Evolutionary conservation across 2,329 filamentous ascomycete genomes (phyloP).

Genomic region (Neofusicoccum ribis): DNA sequence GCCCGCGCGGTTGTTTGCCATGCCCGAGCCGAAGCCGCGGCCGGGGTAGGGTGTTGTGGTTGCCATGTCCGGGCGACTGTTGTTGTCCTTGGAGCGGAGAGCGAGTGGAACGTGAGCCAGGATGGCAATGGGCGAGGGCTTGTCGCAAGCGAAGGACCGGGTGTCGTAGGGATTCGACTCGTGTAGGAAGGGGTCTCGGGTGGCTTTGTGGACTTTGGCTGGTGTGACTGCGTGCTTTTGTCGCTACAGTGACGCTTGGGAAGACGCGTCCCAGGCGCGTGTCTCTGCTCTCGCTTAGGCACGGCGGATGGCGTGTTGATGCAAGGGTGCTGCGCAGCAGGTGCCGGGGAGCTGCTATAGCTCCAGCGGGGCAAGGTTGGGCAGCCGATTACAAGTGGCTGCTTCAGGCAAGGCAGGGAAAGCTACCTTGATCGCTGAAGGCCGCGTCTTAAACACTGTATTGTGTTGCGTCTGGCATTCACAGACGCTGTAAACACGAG

Average conservation of each 20-base stretch:
- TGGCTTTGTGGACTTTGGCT: background rate
- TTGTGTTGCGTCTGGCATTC: background rate
- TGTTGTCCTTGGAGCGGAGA: slow-evolving; percentile 18
- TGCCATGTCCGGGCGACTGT: slow-evolving; percentile 19
- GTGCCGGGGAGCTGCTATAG: slow-evolving; percentile 18
- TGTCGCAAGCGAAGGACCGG: background rate
- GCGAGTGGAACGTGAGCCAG: slow-evolving; percentile 19
- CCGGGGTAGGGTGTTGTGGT: slow-evolving; percentile 10
- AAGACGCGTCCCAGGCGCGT: slow-evolving; percentile 18
- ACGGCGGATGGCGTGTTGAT: slow-evolving; percentile 7
- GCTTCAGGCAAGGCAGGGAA: too few species aligned
- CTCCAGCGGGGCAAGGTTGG: slow-evolving; percentile 8
- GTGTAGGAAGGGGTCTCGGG: background rate
- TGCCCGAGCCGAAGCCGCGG: slow-evolving; percentile 45
- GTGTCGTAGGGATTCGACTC: background rate
- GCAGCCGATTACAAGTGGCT: background rate
- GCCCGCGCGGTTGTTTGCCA: slow-evolving; percentile 38
- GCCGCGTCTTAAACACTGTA: background rate
- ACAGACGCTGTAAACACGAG: background rate
- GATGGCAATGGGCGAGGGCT: background rate
- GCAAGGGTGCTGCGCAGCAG: slow-evolving; percentile 7
- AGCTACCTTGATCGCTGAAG: too few species aligned
- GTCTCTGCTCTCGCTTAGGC: slow-evolving; percentile 11
- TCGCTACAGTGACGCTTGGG: slow-evolving; percentile 2
- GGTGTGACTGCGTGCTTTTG: background rate